Evolutionary conservation across 805 yeast species (phyloP).

Genomic region (Candida dajiaensis): DNA sequence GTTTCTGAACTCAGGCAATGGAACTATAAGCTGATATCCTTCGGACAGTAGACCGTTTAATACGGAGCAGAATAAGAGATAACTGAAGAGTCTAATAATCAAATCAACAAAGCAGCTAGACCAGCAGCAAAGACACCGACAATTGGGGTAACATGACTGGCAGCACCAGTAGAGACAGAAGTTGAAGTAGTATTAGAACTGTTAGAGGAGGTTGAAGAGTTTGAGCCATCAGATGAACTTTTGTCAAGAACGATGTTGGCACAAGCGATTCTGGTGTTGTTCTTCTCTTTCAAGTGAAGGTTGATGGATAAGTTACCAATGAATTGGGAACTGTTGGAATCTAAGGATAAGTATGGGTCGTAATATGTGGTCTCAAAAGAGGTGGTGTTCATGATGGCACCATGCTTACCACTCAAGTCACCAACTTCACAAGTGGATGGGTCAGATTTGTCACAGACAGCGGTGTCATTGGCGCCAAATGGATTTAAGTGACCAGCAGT

Average conservation of each 20-base stretch:
- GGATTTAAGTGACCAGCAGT: slow-evolving; percentile 56
- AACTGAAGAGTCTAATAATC: too few species aligned
- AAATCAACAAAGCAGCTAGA: neutral
- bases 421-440: slow-evolving; percentile 59
- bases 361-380: neutral
- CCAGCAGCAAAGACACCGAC: neutral
- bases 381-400: slow-evolving; percentile 20
- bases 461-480: slow-evolving; percentile 33
- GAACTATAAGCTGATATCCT: too few species aligned
- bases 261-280: neutral
- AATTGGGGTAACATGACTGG: neutral
- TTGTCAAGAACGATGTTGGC: neutral
- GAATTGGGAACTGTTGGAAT: neutral
- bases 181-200: neutral
- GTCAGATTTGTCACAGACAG: slow-evolving; percentile 40
- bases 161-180: neutral
- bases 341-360: neutral
- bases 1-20: too few species aligned
- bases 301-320: neutral
- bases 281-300: neutral
- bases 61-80: too few species aligned
- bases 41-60: too few species aligned
- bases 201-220: neutral
- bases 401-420: slow-evolving; percentile 67
- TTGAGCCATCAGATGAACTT: neutral